Percentiles rank a stretch among this genome's conserved stretches.
phyloP scores from a whole-genome alignment of 495 filamentous ascomycete genomes.

The Penicillium waksmanii region DNA sequence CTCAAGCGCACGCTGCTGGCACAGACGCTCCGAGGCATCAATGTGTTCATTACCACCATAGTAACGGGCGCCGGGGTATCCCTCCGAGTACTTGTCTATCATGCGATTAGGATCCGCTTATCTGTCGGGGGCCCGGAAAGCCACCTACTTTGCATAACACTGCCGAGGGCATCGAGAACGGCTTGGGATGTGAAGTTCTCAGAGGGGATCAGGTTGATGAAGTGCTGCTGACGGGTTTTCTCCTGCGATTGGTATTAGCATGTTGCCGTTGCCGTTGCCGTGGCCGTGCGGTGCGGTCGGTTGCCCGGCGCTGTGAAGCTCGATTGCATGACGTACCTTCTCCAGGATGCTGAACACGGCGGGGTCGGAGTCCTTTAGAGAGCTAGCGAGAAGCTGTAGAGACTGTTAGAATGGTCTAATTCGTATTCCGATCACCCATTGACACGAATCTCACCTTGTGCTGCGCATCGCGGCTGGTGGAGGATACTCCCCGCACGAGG shows the following conservation, averaged over 20 bases:
- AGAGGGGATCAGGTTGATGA: constrained; percentile 97
- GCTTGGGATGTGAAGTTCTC: constrained; percentile 99
- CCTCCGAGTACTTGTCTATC: constrained; percentile 98
- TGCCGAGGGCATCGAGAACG: constrained; percentile 93
- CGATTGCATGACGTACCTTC: constrained; percentile 61
- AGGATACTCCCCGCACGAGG: constrained; percentile 44
- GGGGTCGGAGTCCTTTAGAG: constrained; percentile 84
- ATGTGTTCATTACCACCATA: constrained; percentile 98
- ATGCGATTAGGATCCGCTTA: constrained; percentile 17
- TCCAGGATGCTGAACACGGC: constrained; percentile 84
- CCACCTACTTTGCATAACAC: constrained; percentile 92
- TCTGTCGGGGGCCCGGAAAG: constrained; percentile 13
- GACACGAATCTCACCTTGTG: constrained; percentile 40
- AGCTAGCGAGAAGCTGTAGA: constrained; percentile 73
- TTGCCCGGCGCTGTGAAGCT: not conserved
- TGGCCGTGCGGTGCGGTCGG: not conserved
- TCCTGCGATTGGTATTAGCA: constrained; percentile 60
- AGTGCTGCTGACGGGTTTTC: constrained; percentile 93
- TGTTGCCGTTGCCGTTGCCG: not conserved
- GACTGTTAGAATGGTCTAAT: constrained; percentile 2
- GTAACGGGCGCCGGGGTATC: constrained; percentile 94
- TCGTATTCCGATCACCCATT: constrained; percentile 13
- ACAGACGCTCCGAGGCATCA: constrained; percentile 85
- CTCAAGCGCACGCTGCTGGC: constrained; percentile 85
- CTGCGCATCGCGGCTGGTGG: constrained; percentile 45